phyloP scores from a whole-genome alignment of 2,329 filamentous ascomycete species.

The Aquanectria penicillioides region DNA sequence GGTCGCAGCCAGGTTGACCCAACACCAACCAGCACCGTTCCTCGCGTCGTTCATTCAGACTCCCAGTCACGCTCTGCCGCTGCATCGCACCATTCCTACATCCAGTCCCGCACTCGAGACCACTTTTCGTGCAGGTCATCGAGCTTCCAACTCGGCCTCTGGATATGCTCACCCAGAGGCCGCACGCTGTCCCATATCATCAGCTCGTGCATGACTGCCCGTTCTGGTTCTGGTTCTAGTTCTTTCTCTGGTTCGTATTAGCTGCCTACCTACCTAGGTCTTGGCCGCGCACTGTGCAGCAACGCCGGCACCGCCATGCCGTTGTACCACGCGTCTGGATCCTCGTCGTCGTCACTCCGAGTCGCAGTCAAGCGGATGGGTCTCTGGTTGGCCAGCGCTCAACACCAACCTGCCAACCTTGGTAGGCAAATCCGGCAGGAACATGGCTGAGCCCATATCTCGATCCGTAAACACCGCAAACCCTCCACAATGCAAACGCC shows the following conservation, averaged over 20 bases:
- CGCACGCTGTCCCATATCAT: too few relatives aligned
- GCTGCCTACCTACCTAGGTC: too few relatives aligned
- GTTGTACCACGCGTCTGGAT: slow-evolving; percentile 17
- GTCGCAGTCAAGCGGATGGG: slow-evolving; percentile 1
- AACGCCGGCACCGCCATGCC: slow-evolving; percentile 4
- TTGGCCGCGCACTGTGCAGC: slow-evolving; percentile 5
- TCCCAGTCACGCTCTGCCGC: neutral
- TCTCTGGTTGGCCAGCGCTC: slow-evolving; percentile 20
- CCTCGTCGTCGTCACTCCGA: slow-evolving; percentile 1
- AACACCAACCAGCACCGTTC: neutral
- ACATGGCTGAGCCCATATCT: neutral
- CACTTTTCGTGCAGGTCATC: slow-evolving; percentile 1
- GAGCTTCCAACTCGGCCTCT: too few relatives aligned
- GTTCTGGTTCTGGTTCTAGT: slow-evolving; percentile 1
- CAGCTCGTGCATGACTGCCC: neutral
- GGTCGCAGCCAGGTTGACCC: neutral
- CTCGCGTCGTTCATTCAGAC: neutral
- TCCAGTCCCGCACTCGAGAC: neutral
- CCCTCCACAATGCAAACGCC: neutral
- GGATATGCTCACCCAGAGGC: too few relatives aligned
- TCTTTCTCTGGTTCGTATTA: too few relatives aligned
- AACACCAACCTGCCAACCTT: neutral
- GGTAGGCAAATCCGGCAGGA: neutral
- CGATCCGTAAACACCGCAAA: slow-evolving; percentile 1
- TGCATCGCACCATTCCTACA: slow-evolving; percentile 5